Percentiles rank a stretch among this genome's conserved stretches.
Evolutionary conservation across 768 basidiomycete genomes (phyloP).

Genomic region (Pleurotus citrinopileatus): DNA sequence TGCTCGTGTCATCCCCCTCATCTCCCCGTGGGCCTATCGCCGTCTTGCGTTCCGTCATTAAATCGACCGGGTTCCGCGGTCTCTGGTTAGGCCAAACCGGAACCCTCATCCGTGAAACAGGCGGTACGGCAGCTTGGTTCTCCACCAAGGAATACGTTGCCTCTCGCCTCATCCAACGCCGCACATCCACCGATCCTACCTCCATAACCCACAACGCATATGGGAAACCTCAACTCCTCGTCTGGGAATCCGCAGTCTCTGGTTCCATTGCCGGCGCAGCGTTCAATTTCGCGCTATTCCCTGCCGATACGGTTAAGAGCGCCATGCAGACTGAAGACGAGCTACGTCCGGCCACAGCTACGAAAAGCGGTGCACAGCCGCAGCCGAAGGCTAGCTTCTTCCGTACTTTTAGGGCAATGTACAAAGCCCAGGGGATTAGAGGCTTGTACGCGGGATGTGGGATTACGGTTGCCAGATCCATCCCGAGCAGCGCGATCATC

Average conservation of each 20-base stretch:
- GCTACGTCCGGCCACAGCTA: conserved; percentile 43
- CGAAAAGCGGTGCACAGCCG: not conserved
- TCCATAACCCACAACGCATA: conserved; percentile 11
- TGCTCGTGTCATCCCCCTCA: conserved; percentile 41
- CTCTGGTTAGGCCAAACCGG: conserved; percentile 88
- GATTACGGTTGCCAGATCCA: conserved; percentile 76
- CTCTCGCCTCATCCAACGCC: conserved; percentile 53
- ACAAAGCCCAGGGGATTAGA: conserved; percentile 63
- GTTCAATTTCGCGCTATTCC: conserved; percentile 83
- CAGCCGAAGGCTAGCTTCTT: conserved; percentile 43
- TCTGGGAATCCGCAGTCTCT: conserved; percentile 76
- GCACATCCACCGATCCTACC: conserved; percentile 20
- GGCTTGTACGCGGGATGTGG: conserved; percentile 90
- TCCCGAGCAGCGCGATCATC: conserved; percentile 86
- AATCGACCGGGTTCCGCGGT: conserved; percentile 55
- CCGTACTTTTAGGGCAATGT: conserved; percentile 67
- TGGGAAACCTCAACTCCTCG: conserved; percentile 30
- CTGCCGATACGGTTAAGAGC: conserved; percentile 88
- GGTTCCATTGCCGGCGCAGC: conserved; percentile 79
- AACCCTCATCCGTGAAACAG: conserved; percentile 84
- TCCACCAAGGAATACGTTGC: conserved; percentile 77
- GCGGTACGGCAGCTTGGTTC: conserved; percentile 88
- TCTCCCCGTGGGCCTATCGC: conserved; percentile 53
- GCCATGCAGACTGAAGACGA: conserved; percentile 90
- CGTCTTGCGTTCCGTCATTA: conserved; percentile 59